phyloP scores from a whole-genome alignment of 2,329 filamentous ascomycete genomes.

The Zelopaecilomyces penicillatus region DNA sequence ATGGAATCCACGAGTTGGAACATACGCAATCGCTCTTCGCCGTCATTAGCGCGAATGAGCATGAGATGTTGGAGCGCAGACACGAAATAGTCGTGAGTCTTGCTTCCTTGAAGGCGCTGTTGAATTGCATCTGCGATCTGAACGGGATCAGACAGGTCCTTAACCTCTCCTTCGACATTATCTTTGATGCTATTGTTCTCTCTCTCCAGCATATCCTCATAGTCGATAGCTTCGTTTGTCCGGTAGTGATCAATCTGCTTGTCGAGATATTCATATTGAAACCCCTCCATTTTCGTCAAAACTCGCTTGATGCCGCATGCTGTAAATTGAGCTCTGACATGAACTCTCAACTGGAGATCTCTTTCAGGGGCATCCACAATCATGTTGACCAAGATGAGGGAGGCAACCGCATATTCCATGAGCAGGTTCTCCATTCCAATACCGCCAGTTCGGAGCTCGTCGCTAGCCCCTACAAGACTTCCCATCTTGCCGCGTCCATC shows the following conservation, averaged over 20 bases:
- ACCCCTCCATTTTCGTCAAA: conserved; percentile 91
- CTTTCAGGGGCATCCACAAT: conserved; percentile 83
- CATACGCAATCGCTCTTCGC: conserved; percentile 86
- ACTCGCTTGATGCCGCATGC: conserved; percentile 93
- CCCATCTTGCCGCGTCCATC: conserved; percentile 98
- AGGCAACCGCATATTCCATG: conserved; percentile 97
- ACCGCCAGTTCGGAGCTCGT: conserved; percentile 89
- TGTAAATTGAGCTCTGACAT: conserved; percentile 92
- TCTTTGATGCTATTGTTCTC: conserved; percentile 90
- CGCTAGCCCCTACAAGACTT: conserved; percentile 90
- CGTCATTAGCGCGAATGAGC: conserved; percentile 82
- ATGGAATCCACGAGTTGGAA: conserved; percentile 98
- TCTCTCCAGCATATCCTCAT: conserved; percentile 89
- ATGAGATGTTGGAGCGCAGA: conserved; percentile 93
- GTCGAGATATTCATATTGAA: conserved; percentile 97
- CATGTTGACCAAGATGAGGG: conserved; percentile 93
- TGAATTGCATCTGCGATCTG: conserved; percentile 95
- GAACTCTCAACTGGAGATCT: conserved; percentile 84
- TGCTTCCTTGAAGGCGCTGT: conserved; percentile 70
- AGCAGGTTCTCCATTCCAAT: conserved; percentile 98
- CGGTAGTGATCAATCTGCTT: conserved; percentile 95
- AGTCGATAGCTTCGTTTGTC: conserved; percentile 93
- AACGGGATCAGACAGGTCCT: conserved; percentile 83
- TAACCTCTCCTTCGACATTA: conserved; percentile 73
- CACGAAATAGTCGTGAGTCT: conserved; percentile 90